A percentile compares a stretch with the other conserved stretches of the same genome.
Evolutionary conservation across 441 rosid genomes (phyloP).

Genomic region (Bocquillonia castaneifolia): DNA sequence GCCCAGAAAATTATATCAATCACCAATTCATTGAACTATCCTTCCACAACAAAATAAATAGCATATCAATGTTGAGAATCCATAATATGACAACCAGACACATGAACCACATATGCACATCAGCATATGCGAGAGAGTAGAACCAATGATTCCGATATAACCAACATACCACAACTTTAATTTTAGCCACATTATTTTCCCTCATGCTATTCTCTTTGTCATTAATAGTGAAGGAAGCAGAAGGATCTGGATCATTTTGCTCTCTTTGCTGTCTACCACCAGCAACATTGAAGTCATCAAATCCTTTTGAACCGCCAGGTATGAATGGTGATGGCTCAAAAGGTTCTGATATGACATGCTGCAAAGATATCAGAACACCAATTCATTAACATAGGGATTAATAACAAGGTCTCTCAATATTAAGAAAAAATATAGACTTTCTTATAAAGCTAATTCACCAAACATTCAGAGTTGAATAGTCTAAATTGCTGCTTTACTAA

Average conservation of each 20-base stretch:
- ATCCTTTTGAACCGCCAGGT: conserved; percentile 58
- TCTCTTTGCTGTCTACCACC: conserved; percentile 42
- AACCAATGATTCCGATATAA: conserved; percentile 3
- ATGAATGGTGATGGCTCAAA: conserved; percentile 89
- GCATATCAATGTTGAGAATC: neutral
- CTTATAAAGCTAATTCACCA: neutral
- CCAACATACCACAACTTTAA: conserved; percentile 91
- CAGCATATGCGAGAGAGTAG: neutral
- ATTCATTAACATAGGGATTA: conserved; percentile 5
- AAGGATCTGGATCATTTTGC: conserved; percentile 54
- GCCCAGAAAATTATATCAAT: neutral
- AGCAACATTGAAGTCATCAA: conserved; percentile 57
- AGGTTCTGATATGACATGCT: conserved; percentile 90
- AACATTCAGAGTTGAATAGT: neutral
- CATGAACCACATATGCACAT: too few species aligned
- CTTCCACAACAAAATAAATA: conserved; percentile 11
- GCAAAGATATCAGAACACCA: conserved; percentile 34
- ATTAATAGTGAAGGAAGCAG: conserved; percentile 35
- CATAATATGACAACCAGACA: neutral
- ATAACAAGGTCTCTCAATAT: conserved; percentile 10
- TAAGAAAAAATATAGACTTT: neutral
- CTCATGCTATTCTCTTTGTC: conserved; percentile 65
- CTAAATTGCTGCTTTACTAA: neutral
- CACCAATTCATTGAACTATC: neutral
- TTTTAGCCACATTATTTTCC: conserved; percentile 87